Evolutionary conservation across 1,284 basidiomycete genomes (phyloP).

Genomic region (Laetiporus sulphureus): DNA sequence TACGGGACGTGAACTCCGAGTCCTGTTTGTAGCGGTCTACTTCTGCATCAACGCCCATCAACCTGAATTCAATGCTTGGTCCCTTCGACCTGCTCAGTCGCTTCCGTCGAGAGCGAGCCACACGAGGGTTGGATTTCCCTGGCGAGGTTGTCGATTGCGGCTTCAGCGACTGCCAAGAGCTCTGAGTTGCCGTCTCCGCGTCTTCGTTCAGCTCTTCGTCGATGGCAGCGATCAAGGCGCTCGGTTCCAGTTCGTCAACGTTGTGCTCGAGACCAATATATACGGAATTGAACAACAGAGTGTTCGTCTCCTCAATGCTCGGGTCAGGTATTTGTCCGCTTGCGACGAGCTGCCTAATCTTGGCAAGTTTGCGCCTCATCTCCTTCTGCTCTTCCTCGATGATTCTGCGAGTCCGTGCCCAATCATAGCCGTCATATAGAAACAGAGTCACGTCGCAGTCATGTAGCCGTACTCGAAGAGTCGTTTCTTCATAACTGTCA

Average conservation of each 20-base stretch:
- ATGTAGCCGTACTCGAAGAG: constrained; percentile 47
- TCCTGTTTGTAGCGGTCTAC: constrained; percentile 58
- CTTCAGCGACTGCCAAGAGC: constrained; percentile 80
- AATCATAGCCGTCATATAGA: constrained; percentile 93
- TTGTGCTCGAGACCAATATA: constrained; percentile 81
- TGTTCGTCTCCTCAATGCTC: constrained; percentile 69
- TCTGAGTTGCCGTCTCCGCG: constrained; percentile 62
- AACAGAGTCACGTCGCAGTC: constrained; percentile 61
- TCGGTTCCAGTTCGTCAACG: constrained; percentile 66
- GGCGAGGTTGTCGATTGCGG: constrained; percentile 34
- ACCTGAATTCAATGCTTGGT: constrained; percentile 79
- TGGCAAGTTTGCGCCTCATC: constrained; percentile 81
- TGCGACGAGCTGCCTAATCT: constrained; percentile 92
- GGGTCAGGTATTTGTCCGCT: constrained; percentile 86
- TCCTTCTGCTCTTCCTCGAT: constrained; percentile 88
- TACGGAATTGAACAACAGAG: constrained; percentile 88
- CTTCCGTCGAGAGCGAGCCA: constrained; percentile 44
- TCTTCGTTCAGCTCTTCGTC: constrained; percentile 83
- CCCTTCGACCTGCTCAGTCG: constrained; percentile 72
- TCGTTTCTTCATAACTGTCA: constrained; percentile 40
- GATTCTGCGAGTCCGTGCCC: constrained; percentile 76
- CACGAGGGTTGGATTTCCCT: constrained; percentile 33
- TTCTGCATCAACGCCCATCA: constrained; percentile 62
- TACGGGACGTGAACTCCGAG: constrained; percentile 55
- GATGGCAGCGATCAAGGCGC: constrained; percentile 80